Conservation (phyloP, 306 rosid species). For the Quercus cerris region DNA sequence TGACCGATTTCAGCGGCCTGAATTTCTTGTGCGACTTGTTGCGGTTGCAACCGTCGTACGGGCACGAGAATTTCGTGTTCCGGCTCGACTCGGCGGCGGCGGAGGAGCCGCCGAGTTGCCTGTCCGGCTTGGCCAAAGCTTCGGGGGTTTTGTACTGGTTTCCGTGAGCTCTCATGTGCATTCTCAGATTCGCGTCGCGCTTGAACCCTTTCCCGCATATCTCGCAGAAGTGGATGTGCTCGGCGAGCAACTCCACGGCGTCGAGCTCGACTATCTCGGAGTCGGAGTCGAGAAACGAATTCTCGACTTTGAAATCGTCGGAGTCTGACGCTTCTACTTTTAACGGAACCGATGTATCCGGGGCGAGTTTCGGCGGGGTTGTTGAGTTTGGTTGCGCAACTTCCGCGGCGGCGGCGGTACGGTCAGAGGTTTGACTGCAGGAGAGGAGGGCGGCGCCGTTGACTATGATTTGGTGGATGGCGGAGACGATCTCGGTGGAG, state of each 20-base stretch:
- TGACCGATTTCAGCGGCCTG: constrained; percentile 61
- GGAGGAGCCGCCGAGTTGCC: neutral
- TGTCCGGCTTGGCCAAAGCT: constrained; percentile 60
- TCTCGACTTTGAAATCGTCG: constrained; percentile 16
- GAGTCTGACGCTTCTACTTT: constrained; percentile 27
- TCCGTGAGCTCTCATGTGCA: constrained; percentile 98
- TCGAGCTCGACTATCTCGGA: constrained; percentile 74
- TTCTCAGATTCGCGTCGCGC: constrained; percentile 87
- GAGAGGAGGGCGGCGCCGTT: constrained; percentile 63
- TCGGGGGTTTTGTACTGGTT: constrained; percentile 70
- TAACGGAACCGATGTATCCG: constrained; percentile 1
- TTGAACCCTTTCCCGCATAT: constrained; percentile 91
- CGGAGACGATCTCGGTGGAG: constrained; percentile 58
- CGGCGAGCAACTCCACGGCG: constrained; percentile 67
- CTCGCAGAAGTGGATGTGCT: constrained; percentile 82
- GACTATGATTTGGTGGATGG: constrained; percentile 49
- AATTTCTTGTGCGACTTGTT: constrained; percentile 58
- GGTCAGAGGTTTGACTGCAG: constrained; percentile 13
- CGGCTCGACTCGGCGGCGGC: neutral
- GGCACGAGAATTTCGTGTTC: constrained; percentile 61
- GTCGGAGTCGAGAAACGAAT: constrained; percentile 12
- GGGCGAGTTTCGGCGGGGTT: neutral
- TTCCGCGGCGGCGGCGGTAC: neutral
- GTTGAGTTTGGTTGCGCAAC: neutral
- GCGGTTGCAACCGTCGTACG: constrained; percentile 65